Evolutionary conservation across 192 early-diverging fungal genomes (phyloP), one percentile per base, ranked within the genome.

Genomic region (Jimgerdemannia flammicorona): DNA sequence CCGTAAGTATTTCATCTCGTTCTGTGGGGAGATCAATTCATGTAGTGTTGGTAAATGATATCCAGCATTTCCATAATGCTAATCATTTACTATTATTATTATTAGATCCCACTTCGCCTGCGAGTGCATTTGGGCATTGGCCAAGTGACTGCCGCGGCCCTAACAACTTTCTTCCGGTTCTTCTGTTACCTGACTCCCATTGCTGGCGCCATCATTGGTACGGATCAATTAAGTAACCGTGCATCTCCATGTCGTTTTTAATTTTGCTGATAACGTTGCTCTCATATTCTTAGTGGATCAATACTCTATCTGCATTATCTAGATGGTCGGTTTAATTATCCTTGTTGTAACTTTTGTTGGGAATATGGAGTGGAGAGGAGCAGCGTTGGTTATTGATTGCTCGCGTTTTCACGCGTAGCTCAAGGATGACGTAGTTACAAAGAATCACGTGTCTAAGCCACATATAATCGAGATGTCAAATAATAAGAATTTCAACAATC

Each of bases 301-400:
- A 80, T 93, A 85, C 81, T 70, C 4, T 92, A 40, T 93, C 75
- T 75, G 81, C 64, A n/a, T 81, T 40, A 70, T 92, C 72, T 95
- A 95, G 77, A 80, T 90, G 40, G 3, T 89, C 64, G 93, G 93
- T 71, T 78, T 91, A 40, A 20, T 89, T 6, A 72, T 93, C 63
- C n/a, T n/a, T n/a, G n/a, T n/a, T n/a, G n/a, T n/a, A n/a, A n/a
- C n/a, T n/a, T n/a, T n/a, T n/a, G n/a, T n/a, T n/a, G n/a, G n/a
- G n/a, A n/a, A n/a, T n/a, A n/a, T n/a, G n/a, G n/a, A n/a, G n/a
- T n/a, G n/a, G n/a, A n/a, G n/a, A n/a, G n/a, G n/a, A n/a, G n/a
- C n/a, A n/a, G n/a, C n/a, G n/a, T n/a, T n/a, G n/a, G n/a, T n/a
- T n/a, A n/a, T n/a, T n/a, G n/a, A n/a, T n/a, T n/a, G n/a, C n/a